Evolutionary conservation across 192 early-diverging fungal species (phyloP).

Genomic region (Polychytrium aggregatum): DNA sequence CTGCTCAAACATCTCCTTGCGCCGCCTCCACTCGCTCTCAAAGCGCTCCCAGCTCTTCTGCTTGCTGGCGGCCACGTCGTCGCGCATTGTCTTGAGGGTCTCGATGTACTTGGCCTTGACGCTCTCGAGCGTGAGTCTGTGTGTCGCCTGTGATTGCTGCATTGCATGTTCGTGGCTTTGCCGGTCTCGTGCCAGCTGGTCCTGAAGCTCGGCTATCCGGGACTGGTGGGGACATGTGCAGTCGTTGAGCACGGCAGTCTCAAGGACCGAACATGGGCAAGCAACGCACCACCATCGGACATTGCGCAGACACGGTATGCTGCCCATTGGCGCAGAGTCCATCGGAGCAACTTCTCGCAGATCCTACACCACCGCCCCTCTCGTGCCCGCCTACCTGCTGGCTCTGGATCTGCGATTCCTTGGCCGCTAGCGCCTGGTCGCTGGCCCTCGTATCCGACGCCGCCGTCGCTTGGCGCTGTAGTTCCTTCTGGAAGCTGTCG

Average conservation of each 20-base stretch:
- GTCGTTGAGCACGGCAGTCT: background rate
- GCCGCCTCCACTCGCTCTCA: slow-evolving; percentile 21
- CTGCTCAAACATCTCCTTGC: slow-evolving; percentile 14
- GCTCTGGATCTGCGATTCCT: too few relatives aligned
- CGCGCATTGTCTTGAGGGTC: slow-evolving; percentile 25
- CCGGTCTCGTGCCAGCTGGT: slow-evolving; percentile 3
- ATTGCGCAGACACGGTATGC: background rate
- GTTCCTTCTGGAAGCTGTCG: background rate
- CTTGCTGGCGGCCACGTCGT: slow-evolving; percentile 24
- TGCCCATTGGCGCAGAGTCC: background rate
- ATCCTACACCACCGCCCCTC: background rate
- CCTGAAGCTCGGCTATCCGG: background rate
- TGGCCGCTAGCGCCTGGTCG: too few relatives aligned
- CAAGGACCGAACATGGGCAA: background rate
- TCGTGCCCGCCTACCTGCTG: background rate
- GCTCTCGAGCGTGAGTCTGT: slow-evolving; percentile 3
- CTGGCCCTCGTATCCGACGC: background rate
- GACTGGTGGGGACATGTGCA: background rate
- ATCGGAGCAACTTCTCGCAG: background rate
- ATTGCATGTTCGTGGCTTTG: slow-evolving; percentile 3
- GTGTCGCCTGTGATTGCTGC: slow-evolving; percentile 6
- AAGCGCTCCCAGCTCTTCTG: slow-evolving; percentile 11
- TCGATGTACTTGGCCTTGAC: slow-evolving; percentile 23
- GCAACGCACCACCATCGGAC: background rate
- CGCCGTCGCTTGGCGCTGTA: background rate